Percentiles rank a stretch among this genome's conserved stretches.
Conservation (phyloP, 179 eudicot species). For the Spinacia oleracea region DNA sequence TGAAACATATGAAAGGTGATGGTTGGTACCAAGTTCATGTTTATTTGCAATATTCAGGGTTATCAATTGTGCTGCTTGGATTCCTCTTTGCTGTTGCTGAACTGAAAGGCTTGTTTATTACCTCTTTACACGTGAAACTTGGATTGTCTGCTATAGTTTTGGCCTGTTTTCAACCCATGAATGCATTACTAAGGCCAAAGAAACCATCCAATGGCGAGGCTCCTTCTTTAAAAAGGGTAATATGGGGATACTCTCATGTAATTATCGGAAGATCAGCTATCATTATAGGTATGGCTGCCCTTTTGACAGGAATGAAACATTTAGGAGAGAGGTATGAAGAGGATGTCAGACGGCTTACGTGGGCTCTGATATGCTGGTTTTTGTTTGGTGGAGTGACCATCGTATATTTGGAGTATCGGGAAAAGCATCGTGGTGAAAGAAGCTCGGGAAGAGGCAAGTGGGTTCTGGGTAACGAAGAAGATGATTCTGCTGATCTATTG, state of each 20-base stretch:
- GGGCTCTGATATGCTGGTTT: slow-evolving; percentile 87
- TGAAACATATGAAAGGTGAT: slow-evolving; percentile 80
- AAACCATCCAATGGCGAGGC: slow-evolving; percentile 59
- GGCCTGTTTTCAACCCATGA: slow-evolving; percentile 70
- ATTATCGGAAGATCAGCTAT: slow-evolving; percentile 69
- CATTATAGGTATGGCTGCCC: slow-evolving; percentile 68
- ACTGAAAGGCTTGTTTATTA: slow-evolving; percentile 69
- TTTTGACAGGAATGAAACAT: slow-evolving; percentile 84
- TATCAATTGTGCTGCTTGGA: slow-evolving; percentile 72
- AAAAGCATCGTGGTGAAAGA: slow-evolving; percentile 47
- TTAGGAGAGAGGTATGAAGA: slow-evolving; percentile 81
- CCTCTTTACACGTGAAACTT: slow-evolving; percentile 76
- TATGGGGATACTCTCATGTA: slow-evolving; percentile 84
- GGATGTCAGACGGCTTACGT: slow-evolving; percentile 63
- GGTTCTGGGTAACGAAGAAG: slow-evolving; percentile 90
- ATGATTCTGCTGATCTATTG: slow-evolving; percentile 76
- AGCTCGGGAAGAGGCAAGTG: slow-evolving; percentile 58
- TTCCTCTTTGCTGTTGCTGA: slow-evolving; percentile 96
- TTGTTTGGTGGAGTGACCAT: slow-evolving; percentile 52
- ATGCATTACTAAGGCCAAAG: slow-evolving; percentile 76
- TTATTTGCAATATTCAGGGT: slow-evolving; percentile 86
- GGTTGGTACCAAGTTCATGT: slow-evolving; percentile 84
- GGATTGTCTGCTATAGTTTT: slow-evolving; percentile 68
- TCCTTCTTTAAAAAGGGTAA: slow-evolving; percentile 46
- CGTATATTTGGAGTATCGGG: slow-evolving; percentile 67